Percentiles rank a stretch among this genome's conserved stretches.
These are phyloP conservation scores for Salix arbutifolia DNA, from an alignment of 345 rosid species.

Conservation along the genomic window DNA sequence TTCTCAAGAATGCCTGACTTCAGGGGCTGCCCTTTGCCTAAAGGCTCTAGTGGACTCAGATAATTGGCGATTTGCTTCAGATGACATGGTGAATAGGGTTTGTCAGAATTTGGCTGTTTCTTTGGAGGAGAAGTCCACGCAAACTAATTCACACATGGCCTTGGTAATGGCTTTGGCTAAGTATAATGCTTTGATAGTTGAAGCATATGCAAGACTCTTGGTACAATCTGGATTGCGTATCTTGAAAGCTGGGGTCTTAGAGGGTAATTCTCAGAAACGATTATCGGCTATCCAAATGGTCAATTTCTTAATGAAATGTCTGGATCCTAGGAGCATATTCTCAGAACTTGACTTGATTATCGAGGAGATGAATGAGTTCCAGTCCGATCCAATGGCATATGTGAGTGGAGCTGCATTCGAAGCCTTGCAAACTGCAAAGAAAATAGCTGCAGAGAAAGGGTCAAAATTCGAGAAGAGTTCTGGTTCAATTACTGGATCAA, in stretches of 20 bases:
- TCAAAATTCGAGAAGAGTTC: slow-evolving; percentile 53
- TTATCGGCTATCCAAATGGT: slow-evolving; percentile 87
- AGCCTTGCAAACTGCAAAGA: slow-evolving; percentile 73
- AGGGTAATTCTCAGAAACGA: slow-evolving; percentile 79
- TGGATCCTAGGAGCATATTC: slow-evolving; percentile 70
- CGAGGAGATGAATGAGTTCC: slow-evolving; percentile 78
- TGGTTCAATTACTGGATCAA: slow-evolving; percentile 64
- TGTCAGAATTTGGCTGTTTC: slow-evolving; percentile 90
- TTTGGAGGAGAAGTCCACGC: slow-evolving; percentile 70
- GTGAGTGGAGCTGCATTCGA: slow-evolving; percentile 91
- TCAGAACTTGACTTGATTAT: slow-evolving; percentile 69
- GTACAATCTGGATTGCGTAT: slow-evolving; percentile 67
- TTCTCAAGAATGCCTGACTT: slow-evolving; percentile 74
- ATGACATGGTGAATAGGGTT: slow-evolving; percentile 83
- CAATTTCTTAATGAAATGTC: slow-evolving; percentile 74
- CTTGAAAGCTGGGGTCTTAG: slow-evolving; percentile 48
- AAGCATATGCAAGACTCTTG: slow-evolving; percentile 84
- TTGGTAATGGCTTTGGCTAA: slow-evolving; percentile 82
- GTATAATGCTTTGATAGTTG: slow-evolving; percentile 74
- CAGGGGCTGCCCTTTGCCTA: slow-evolving; percentile 89
- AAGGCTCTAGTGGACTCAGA: slow-evolving; percentile 85
- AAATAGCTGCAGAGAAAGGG: slow-evolving; percentile 50
- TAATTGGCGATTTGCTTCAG: slow-evolving; percentile 87
- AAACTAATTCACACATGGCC: slow-evolving; percentile 67
- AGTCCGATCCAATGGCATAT: slow-evolving; percentile 80